phyloP scores from a whole-genome alignment of 169 alveolate genomes.

The Blepharisma undulans region DNA sequence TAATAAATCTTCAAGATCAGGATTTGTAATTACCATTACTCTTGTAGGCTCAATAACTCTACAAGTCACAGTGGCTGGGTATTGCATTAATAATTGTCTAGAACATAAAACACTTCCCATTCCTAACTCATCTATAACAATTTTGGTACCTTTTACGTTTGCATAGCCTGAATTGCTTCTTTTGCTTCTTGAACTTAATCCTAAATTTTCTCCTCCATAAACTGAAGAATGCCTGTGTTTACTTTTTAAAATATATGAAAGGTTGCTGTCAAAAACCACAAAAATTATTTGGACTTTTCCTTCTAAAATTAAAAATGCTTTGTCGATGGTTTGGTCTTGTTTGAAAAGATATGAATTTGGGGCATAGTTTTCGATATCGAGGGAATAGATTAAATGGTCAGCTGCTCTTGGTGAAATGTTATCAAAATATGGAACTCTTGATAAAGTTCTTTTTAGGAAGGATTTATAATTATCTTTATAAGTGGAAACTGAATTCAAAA shows the following conservation, averaged over 20 bases:
- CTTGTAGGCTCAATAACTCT: background rate
- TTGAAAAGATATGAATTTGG: background rate
- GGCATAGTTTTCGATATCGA: background rate
- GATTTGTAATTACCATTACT: background rate
- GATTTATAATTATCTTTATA: background rate
- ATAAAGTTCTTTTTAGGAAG: slow-evolving; percentile 6
- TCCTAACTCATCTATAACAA: slow-evolving; percentile 2
- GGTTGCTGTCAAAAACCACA: background rate
- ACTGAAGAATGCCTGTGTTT: background rate
- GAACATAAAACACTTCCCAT: slow-evolving; percentile 10
- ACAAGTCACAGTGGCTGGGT: background rate
- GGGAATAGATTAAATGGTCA: slow-evolving; percentile 6
- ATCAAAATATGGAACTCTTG: background rate
- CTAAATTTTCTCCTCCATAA: background rate
- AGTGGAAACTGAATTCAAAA: background rate
- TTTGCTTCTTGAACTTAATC: background rate
- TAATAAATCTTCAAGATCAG: background rate
- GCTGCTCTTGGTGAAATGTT: background rate
- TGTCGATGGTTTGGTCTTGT: background rate
- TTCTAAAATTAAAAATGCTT: background rate
- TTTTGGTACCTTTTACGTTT: background rate
- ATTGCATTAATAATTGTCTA: background rate
- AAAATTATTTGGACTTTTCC: slow-evolving; percentile 2
- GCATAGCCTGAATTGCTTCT: background rate
- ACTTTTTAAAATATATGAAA: background rate